Conservation (phyloP, 2,329 filamentous ascomycete species). For the Penicillium sclerotigenum region DNA sequence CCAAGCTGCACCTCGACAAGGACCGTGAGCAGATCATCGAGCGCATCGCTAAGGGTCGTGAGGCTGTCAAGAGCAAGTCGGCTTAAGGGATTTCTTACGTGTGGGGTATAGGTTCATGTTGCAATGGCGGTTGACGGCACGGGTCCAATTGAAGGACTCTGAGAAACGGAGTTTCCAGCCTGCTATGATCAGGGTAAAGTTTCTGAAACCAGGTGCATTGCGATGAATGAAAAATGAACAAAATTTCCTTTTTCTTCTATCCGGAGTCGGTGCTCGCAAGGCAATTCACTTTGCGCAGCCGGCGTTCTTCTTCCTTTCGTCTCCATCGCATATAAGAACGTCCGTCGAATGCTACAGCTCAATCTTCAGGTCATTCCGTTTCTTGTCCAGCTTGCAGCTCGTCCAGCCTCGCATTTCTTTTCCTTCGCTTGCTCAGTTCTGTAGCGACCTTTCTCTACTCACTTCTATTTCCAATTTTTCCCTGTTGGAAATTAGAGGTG, state of each 20-base stretch:
- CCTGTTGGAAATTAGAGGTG: constrained; percentile 15
- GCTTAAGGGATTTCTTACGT: constrained; percentile 61
- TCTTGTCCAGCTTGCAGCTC: constrained; percentile 1
- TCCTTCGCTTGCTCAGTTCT: neutral
- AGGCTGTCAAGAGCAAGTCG: constrained; percentile 55
- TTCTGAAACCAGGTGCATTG: constrained; percentile 27
- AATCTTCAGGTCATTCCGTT: constrained; percentile 7
- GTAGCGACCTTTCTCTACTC: neutral
- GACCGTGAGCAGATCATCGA: constrained; percentile 50
- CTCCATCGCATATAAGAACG: constrained; percentile 8
- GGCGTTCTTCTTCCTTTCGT: constrained; percentile 5
- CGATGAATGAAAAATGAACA: constrained; percentile 60
- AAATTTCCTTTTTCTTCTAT: constrained; percentile 65
- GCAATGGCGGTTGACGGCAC: constrained; percentile 46
- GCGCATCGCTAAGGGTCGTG: constrained; percentile 48
- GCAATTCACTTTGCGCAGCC: constrained; percentile 1
- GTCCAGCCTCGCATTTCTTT: neutral
- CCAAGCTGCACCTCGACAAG: constrained; percentile 87
- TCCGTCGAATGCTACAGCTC: constrained; percentile 13
- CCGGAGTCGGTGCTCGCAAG: constrained; percentile 7
- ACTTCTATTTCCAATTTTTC: neutral
- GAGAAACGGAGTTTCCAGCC: constrained; percentile 21
- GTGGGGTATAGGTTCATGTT: constrained; percentile 64
- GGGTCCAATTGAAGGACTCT: constrained; percentile 26
- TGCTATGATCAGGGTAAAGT: constrained; percentile 26